Evolutionary conservation across 1,139 yeast species (phyloP).

Genomic region (Yueomyces sp.): DNA sequence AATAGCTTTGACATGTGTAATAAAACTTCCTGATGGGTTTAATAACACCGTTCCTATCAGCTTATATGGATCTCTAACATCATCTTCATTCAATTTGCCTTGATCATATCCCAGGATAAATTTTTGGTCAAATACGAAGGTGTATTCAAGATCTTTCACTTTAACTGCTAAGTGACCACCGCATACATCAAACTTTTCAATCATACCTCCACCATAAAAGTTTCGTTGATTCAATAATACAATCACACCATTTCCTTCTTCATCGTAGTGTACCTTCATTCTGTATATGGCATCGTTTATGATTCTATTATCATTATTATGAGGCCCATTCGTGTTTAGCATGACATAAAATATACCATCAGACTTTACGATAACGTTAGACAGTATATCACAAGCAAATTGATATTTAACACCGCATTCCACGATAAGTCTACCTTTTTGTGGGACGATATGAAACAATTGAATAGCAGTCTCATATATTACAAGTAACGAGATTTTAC

Average conservation of each 20-base stretch:
- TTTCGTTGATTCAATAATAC: conserved; percentile 1
- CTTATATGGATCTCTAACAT: background rate
- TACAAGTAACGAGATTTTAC: conserved; percentile 5
- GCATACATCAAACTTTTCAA: conserved; percentile 7
- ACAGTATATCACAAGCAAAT: conserved; percentile 3
- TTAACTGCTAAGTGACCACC: conserved; percentile 7
- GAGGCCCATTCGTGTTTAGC: background rate
- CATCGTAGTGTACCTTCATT: background rate
- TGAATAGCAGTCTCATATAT: conserved; percentile 7
- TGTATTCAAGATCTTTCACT: conserved; percentile 2
- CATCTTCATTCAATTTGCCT: conserved; percentile 1
- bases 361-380: conserved; percentile 4
- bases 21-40: conserved; percentile 1
- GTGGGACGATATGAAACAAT: conserved; percentile 8
- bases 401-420: conserved; percentile 2
- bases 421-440: conserved; percentile 5
- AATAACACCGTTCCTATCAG: conserved; percentile 1
- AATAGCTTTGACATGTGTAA: background rate
- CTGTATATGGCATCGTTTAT: conserved; percentile 2
- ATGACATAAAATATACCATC: conserved; percentile 3
- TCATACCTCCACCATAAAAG: conserved; percentile 5
- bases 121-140: conserved; percentile 3
- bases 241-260: background rate
- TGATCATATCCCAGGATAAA: no score
- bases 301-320: background rate